Percentiles rank a stretch among this genome's conserved stretches.
phyloP scores from a whole-genome alignment of 2,329 filamentous ascomycete species.

The Colletotrichum sansevieriae region DNA sequence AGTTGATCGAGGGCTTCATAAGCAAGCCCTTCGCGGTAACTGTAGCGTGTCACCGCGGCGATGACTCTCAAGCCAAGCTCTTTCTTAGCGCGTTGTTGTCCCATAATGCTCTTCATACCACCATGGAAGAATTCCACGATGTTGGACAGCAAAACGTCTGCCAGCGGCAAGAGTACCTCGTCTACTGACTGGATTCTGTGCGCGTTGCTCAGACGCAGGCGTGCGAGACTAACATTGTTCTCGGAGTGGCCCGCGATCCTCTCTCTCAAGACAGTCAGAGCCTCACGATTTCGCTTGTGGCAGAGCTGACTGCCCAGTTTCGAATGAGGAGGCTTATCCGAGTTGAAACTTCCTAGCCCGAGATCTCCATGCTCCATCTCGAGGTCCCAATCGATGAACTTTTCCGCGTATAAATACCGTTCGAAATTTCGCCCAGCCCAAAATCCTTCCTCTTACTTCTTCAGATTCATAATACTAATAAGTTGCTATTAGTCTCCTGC shows the following conservation, averaged over 20 bases:
- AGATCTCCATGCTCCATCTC: slow-evolving; percentile 18
- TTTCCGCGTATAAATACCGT: too few relatives aligned
- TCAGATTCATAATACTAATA: too few relatives aligned
- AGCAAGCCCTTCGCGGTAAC: not conserved
- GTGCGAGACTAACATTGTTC: slow-evolving; percentile 14
- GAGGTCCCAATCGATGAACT: slow-evolving; percentile 18
- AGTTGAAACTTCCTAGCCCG: not conserved
- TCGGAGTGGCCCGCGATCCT: not conserved
- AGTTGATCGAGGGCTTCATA: slow-evolving; percentile 4
- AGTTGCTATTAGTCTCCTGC: too few relatives aligned
- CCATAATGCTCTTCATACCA: slow-evolving; percentile 14
- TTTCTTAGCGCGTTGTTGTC: not conserved
- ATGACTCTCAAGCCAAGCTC: slow-evolving; percentile 21
- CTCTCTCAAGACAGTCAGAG: not conserved
- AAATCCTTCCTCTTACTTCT: too few relatives aligned
- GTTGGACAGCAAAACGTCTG: slow-evolving; percentile 12
- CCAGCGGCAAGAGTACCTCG: not conserved
- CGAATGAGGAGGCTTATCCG: slow-evolving; percentile 9
- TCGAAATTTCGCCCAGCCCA: too few relatives aligned
- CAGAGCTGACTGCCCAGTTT: slow-evolving; percentile 9
- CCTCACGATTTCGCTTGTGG: slow-evolving; percentile 8
- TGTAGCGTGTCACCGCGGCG: slow-evolving; percentile 25
- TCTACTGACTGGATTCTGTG: not conserved
- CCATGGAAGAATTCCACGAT: slow-evolving; percentile 14
- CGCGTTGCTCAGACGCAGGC: slow-evolving; percentile 8